Evolutionary conservation across 2,329 filamentous ascomycete genomes (phyloP).

Genomic region (Sporothrix protearum): DNA sequence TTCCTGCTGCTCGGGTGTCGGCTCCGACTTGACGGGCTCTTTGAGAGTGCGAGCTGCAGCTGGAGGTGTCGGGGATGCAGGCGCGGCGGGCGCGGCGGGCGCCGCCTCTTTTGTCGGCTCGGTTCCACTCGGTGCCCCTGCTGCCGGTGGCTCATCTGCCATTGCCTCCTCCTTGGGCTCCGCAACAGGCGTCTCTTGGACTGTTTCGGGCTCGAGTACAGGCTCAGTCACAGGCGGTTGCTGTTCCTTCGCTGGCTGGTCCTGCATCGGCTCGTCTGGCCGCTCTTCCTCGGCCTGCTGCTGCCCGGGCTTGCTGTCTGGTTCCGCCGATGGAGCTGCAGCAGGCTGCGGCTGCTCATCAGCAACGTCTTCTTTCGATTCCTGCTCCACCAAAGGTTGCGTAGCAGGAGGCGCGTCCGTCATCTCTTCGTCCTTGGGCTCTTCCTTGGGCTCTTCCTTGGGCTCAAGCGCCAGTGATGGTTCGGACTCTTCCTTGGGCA

Average conservation of each 20-base stretch:
- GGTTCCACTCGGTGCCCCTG: neutral
- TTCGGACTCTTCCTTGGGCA: constrained; percentile 8
- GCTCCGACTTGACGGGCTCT: neutral
- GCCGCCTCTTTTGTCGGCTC: neutral
- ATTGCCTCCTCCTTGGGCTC: neutral
- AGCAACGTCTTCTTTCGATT: neutral
- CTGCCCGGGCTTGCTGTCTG: neutral
- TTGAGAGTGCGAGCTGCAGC: neutral
- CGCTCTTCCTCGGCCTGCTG: neutral
- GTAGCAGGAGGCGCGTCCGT: neutral
- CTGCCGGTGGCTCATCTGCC: neutral
- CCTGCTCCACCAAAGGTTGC: neutral
- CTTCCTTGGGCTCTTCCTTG: constrained; percentile 16
- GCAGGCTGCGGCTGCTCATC: neutral
- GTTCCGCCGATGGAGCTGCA: neutral
- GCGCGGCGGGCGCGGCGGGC: neutral
- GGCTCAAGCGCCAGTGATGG: too few species aligned
- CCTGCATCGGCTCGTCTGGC: constrained; percentile 21
- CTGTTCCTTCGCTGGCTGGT: constrained; percentile 17
- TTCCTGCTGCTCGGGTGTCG: neutral
- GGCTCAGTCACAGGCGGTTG: neutral
- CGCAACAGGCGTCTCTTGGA: neutral
- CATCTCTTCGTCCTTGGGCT: constrained; percentile 21
- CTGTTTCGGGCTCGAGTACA: neutral
- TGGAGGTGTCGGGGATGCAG: neutral